Conservation (phyloP, 306 rosid genomes). For the Cercis canadensis region DNA sequence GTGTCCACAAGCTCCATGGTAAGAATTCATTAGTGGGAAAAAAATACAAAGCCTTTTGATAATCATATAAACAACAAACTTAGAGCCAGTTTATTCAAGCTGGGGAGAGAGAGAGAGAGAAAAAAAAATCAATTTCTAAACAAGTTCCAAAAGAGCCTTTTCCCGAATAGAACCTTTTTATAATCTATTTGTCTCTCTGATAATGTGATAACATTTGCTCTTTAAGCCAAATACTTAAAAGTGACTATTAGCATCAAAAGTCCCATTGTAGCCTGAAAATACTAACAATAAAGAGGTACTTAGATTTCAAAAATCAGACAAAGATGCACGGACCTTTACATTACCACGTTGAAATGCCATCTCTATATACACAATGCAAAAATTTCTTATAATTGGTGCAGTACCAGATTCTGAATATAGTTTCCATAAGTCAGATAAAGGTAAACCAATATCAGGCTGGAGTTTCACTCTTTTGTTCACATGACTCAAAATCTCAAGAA, state of each 20-base stretch:
- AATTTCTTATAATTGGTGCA: conserved; percentile 85
- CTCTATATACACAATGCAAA: conserved; percentile 91
- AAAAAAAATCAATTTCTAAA: conserved; percentile 4
- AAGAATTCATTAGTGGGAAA: conserved; percentile 10
- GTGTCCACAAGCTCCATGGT: conserved; percentile 26
- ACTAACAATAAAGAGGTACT: conserved; percentile 19
- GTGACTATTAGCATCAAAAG: conserved; percentile 14
- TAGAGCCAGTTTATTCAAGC: background rate
- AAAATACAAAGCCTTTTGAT: too few species aligned
- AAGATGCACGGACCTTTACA: conserved; percentile 53
- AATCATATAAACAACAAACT: background rate
- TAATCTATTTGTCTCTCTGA: conserved; percentile 9
- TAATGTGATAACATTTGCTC: conserved; percentile 3
- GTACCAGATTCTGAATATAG: conserved; percentile 67
- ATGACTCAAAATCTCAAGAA: conserved; percentile 96
- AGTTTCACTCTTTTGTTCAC: conserved; percentile 97
- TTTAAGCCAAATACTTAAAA: conserved; percentile 10
- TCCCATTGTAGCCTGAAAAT: conserved; percentile 14
- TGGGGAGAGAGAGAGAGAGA: too few species aligned
- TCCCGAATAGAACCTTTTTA: conserved; percentile 1
- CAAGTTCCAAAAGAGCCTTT: background rate
- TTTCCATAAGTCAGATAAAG: conserved; percentile 80
- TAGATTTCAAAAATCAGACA: conserved; percentile 15
- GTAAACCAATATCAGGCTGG: conserved; percentile 81
- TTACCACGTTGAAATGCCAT: conserved; percentile 90